Conservation (phyloP, 352 stramenopile genomes). For the Pythium phragmitis region DNA sequence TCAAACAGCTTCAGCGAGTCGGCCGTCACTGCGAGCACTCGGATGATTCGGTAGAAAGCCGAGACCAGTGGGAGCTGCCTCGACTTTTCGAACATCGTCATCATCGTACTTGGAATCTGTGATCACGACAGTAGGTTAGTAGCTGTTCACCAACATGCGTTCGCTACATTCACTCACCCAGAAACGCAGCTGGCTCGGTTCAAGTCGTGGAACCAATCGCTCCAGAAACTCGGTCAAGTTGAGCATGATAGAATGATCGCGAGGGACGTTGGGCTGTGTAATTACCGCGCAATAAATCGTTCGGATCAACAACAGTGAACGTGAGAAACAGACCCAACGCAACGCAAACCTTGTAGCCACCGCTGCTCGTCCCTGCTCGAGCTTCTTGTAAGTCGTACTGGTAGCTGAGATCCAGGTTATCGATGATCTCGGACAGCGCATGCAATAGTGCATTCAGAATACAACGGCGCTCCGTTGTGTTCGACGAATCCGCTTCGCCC, state of each 20-base stretch:
- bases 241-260: constrained; percentile 80
- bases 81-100: constrained; percentile 25
- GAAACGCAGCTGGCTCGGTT: constrained; percentile 26
- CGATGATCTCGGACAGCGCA: constrained; percentile 43
- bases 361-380: constrained; percentile 31
- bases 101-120: constrained; percentile 26
- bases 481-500: neutral
- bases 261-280: constrained; percentile 50
- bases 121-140: neutral
- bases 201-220: constrained; percentile 40
- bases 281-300: neutral
- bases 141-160: neutral
- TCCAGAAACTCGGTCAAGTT: constrained; percentile 80
- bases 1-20: constrained; percentile 14
- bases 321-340: neutral
- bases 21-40: constrained; percentile 14
- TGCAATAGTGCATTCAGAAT: constrained; percentile 61
- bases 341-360: constrained; percentile 51
- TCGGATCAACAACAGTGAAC: neutral
- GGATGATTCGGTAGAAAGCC: constrained; percentile 31
- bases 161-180: constrained; percentile 42
- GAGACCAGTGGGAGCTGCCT: constrained; percentile 30
- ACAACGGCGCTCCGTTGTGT: constrained; percentile 26
- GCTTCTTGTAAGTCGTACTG: constrained; percentile 51
- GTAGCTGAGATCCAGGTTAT: constrained; percentile 67